A percentile compares a stretch with the other conserved stretches of the same genome.
phyloP scores from a whole-genome alignment of 208 protist genomes.

The Strigomonas culicis region DNA sequence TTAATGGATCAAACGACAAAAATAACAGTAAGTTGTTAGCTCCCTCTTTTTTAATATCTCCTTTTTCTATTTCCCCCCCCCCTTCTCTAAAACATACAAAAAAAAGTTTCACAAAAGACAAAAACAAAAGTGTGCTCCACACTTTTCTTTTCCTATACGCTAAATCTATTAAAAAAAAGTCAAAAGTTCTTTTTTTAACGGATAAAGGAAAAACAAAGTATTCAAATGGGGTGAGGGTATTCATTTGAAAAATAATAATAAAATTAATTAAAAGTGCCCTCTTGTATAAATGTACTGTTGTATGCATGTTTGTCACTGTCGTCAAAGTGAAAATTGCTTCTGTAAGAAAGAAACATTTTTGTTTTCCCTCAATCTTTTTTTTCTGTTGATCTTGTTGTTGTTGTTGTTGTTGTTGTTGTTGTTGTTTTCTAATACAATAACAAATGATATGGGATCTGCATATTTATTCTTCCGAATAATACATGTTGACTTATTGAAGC shows the following conservation, averaged over 20 bases:
- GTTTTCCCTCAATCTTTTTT: too few relatives aligned
- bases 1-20: neutral
- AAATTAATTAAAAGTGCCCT: conserved; percentile 8
- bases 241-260: conserved; percentile 4
- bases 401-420: conserved; percentile 7
- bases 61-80: conserved; percentile 11
- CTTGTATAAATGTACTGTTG: neutral
- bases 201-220: conserved; percentile 6
- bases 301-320: neutral
- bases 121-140: neutral
- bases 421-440: too few relatives aligned
- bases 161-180: neutral
- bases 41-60: neutral
- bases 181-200: conserved; percentile 7
- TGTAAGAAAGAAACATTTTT: neutral
- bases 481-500: too few relatives aligned
- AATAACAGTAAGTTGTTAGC: neutral
- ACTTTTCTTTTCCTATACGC: neutral
- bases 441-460: too few relatives aligned
- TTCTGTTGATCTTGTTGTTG: neutral
- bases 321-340: neutral
- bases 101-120: neutral
- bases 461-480: too few relatives aligned
- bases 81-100: conserved; percentile 10
- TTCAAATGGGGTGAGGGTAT: neutral